Conservation (phyloP, 306 rosid species). For the Begonia loranthoides region DNA sequence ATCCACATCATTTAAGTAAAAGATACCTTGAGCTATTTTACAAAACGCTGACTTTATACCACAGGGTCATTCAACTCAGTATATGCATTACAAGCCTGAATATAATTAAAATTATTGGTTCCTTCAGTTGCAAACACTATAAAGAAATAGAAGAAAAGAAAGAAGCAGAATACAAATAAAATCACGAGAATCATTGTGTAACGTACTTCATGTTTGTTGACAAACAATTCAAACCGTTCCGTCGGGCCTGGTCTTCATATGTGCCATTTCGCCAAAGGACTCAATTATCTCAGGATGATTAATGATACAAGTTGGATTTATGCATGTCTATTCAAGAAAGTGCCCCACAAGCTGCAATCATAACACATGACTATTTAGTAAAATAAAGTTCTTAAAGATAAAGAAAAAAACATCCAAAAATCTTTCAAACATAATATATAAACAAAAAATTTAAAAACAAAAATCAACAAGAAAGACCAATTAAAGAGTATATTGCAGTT, state of each 20-base stretch:
- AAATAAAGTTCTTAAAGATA: too few relatives aligned
- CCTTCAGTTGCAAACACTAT: too few relatives aligned
- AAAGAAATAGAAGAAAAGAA: too few relatives aligned
- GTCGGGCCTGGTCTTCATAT: conserved; percentile 69
- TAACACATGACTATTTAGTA: neutral
- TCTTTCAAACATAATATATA: too few relatives aligned
- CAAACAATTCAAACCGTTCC: conserved; percentile 80
- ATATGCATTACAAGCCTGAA: conserved; percentile 76
- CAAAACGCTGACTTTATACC: conserved; percentile 80
- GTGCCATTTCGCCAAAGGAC: conserved; percentile 96
- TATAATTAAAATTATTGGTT: conserved; percentile 6
- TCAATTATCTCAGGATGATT: conserved; percentile 92
- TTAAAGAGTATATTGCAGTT: too few relatives aligned
- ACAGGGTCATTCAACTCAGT: conserved; percentile 95
- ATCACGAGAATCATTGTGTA: neutral
- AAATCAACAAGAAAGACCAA: too few relatives aligned
- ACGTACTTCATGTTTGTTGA: conserved; percentile 78
- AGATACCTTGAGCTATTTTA: conserved; percentile 79
- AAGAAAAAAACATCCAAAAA: too few relatives aligned
- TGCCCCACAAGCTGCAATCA: conserved; percentile 86
- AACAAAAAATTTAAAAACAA: too few relatives aligned
- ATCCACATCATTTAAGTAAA: too few relatives aligned
- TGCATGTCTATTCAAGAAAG: conserved; percentile 78
- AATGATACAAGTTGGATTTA: conserved; percentile 69
- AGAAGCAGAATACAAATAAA: neutral